Conservation (phyloP, 2,329 filamentous ascomycete genomes). For the Aspergillus transmontanensis region DNA sequence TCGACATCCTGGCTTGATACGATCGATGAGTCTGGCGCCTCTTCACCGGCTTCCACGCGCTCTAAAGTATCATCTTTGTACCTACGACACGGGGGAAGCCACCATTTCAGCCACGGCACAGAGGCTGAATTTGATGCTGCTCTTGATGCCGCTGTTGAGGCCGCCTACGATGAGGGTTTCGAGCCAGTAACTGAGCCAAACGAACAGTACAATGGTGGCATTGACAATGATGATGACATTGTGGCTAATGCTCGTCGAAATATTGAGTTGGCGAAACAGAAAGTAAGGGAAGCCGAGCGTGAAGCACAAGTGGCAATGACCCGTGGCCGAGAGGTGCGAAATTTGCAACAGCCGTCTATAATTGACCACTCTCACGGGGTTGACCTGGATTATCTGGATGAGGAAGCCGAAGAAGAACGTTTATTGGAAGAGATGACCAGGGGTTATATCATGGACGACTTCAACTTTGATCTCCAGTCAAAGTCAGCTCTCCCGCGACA, state of each 20-base stretch:
- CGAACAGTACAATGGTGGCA: constrained; percentile 22
- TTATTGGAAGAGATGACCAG: constrained; percentile 85
- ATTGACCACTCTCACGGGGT: constrained; percentile 25
- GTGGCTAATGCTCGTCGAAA: constrained; percentile 60
- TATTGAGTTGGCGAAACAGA: constrained; percentile 75
- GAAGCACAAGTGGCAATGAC: constrained; percentile 66
- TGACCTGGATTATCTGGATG: constrained; percentile 55
- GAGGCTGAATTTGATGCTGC: constrained; percentile 93
- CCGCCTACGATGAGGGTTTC: constrained; percentile 89
- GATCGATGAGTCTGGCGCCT: constrained; percentile 85
- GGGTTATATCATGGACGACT: constrained; percentile 80
- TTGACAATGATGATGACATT: constrained; percentile 37
- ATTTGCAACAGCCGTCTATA: constrained; percentile 36
- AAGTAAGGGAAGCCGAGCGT: constrained; percentile 71
- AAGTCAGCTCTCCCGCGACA: constrained; percentile 73
- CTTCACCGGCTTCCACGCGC: constrained; percentile 76
- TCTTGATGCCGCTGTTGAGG: constrained; percentile 91
- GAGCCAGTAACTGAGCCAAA: constrained; percentile 60
- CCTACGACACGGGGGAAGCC: constrained; percentile 69
- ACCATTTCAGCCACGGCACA: constrained; percentile 69
- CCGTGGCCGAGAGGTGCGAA: constrained; percentile 60
- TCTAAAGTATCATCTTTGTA: constrained; percentile 75
- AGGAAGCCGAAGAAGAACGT: constrained; percentile 72
- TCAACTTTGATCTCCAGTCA: constrained; percentile 70
- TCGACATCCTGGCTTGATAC: constrained; percentile 93